Evolutionary conservation across 1,284 basidiomycete species (phyloP), one percentile per base, ranked within the genome.

Genomic region (Leccinum angustisporum): DNA sequence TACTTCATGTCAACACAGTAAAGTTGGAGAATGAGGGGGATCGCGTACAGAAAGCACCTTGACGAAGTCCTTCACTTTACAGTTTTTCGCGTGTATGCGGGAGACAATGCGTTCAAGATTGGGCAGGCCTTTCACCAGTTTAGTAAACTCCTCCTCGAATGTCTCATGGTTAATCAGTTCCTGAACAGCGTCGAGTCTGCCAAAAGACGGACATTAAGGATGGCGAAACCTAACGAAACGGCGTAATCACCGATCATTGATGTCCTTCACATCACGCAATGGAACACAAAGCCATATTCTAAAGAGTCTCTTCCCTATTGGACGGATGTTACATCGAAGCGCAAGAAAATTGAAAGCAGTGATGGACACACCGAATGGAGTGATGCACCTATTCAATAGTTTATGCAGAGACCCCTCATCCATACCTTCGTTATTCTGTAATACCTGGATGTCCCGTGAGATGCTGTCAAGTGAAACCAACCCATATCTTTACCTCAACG

Each of bases 81-180:
- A 92, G 59, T 88, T 92, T 70, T 91, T 93, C 6, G 95, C 95
- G 70, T 98, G 96, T 60, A 98, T 91, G 46, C 96, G 90, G 8
- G 94, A 95, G 5, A 98, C 88, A 61, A 97, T 86, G 31, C 96
- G 91, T 74, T 98, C 96, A 4, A 98, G 83, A 75, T 98, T 96
- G 9, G 95, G 95, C 11, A 97, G 76, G 18, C 89, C 87, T 73
- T 92, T 95, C 7, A 86, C 87, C 27, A 94, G 76, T 55, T 84
- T 82, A 21, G 82, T 83, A 73, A 97, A 98, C 1, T 86, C 83
- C 3, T 80, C 80, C 68, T 91, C 88, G 71, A 95, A 96, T 0
- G 82, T 84, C 0, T 85, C 86, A 65, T 94, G 84, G 34, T 84
- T 79, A 71, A 98, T 86, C 51, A 98, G 82, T 71, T 95, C 94